Evolutionary conservation across 805 yeast genomes (phyloP), one percentile per base, ranked within the genome.

Genomic region (Geotrichum ghanense): DNA sequence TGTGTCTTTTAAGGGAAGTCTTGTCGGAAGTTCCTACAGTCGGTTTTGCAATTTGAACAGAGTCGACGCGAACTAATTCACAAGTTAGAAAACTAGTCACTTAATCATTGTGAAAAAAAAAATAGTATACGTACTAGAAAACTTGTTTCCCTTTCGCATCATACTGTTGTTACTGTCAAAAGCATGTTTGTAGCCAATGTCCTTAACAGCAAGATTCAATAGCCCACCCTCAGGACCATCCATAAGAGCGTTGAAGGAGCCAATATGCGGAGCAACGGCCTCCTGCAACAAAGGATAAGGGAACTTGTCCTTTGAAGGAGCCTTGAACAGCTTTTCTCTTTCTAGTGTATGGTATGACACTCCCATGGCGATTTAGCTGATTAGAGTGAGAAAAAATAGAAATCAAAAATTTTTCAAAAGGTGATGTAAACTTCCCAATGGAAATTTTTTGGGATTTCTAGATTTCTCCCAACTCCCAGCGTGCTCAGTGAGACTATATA

Each of bases 181-280:
- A 10, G 87, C 80, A 16, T 88, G 79, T 59, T 81, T 85, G 50
- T 76, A 67, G 7, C 97, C 98, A 50, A 92, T 87, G 60, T 92
- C 97, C 57, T 81, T 73, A 42, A 83, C 94, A 1, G 84, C 97
- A 45, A 82, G 68, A 62, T 89, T 87, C 50, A 92, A 71, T 22
- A 92, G 65, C 3, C 96, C 96, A 41, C 72, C 79, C 16, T 45
- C 51, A 21, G 84, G 78, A 41, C 95, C 95, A 49, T 85, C 95
- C 21, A 95, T 84, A 48, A 92, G 71, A 3, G 97, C 97, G 71
- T 92, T 83, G 73, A 92, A 92, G 1, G 97, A 90, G 6, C 95
- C 97, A 47, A 92, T 76, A 63, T 92, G 98, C 3, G 98, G 98
- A 48, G 79, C 78, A 37, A 92, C 92, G 14, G 98, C 97, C 52